Evolutionary conservation across 352 stramenopile genomes (phyloP), one percentile per base, ranked within the genome.

Genomic region (Phytophthora citrophthora): DNA sequence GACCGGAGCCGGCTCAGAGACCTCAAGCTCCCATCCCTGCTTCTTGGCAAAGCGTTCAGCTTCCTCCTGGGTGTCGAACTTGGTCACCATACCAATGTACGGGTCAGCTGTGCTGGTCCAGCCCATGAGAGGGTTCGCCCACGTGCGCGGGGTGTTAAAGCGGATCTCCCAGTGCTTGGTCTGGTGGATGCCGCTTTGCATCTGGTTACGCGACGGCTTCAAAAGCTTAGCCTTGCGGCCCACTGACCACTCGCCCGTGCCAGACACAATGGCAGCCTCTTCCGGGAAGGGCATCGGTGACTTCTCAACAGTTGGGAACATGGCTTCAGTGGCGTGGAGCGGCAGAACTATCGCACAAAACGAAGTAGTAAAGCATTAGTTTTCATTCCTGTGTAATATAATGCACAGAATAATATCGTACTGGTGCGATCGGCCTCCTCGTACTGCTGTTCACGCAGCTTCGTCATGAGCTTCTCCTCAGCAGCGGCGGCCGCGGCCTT

Each of bases 51-150:
- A 92, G 31, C 48, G 24, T 43, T 95, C 68, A 13, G 94, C 94
- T 10, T 95, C 86, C 61, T 93, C 82, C 51, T 94, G 83, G 41
- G 80, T 97, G 66, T 94, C 81, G 56, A 98, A 98, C 65, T 88
- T 91, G 68, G 95, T 70, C 61, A 89, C 77, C 54, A 95, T 76
- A 61, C 74, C 87, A 34, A 93, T 79, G 64, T 97, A 86, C 47
- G 93, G 74, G 75, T 98, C 94, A 24, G 84, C 85, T 39, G 81
- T 95, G 53, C 77, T 94, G 29, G 90, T 96, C 94, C 94, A 98
- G 56, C 93, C 93, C 94, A 98, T 98, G 27, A 98, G 79, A 23
- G 93, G 91, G 81, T 98, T 98, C 20, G 83, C 72, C 94, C 94
- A 98, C 64, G 81, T 92, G 50, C 81, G 82, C 9, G 80, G 68